Evolutionary conservation across 2,329 filamentous ascomycete genomes (phyloP).

Genomic region (Pseudogymnoascus sp.): DNA sequence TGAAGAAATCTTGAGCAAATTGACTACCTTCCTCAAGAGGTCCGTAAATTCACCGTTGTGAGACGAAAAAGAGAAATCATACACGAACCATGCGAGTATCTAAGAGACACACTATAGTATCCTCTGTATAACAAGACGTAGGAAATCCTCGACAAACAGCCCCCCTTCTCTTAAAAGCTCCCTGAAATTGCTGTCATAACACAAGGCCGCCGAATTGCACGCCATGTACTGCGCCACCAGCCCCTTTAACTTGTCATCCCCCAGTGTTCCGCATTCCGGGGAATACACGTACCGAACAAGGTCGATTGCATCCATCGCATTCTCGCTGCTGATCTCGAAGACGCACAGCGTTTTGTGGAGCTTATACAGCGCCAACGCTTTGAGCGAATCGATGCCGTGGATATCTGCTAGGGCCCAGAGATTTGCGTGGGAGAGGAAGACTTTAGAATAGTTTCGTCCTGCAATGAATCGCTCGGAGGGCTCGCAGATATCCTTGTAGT

Average conservation of each 20-base stretch:
- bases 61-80: too few relatives aligned
- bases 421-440: conserved; percentile 15
- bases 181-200: conserved; percentile 14
- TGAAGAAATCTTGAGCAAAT: not conserved
- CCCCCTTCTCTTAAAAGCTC: conserved; percentile 18
- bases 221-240: conserved; percentile 18
- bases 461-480: conserved; percentile 13
- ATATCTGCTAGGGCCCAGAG: conserved; percentile 15
- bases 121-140: conserved; percentile 16
- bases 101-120: not conserved
- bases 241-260: conserved; percentile 12
- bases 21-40: not conserved
- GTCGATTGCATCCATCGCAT: conserved; percentile 14
- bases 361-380: conserved; percentile 17
- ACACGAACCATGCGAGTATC: too few relatives aligned
- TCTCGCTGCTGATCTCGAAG: conserved; percentile 15
- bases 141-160: conserved; percentile 18
- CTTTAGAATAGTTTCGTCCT: conserved; percentile 13
- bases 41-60: not conserved
- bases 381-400: conserved; percentile 15
- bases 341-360: conserved; percentile 18
- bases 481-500: conserved; percentile 12
- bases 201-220: conserved; percentile 11
- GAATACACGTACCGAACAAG: conserved; percentile 15
- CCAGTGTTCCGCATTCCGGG: not conserved